Base-by-base conservation (phyloP, 2,329 filamentous ascomycete genomes). In the Colletotrichum filicis region DNA sequence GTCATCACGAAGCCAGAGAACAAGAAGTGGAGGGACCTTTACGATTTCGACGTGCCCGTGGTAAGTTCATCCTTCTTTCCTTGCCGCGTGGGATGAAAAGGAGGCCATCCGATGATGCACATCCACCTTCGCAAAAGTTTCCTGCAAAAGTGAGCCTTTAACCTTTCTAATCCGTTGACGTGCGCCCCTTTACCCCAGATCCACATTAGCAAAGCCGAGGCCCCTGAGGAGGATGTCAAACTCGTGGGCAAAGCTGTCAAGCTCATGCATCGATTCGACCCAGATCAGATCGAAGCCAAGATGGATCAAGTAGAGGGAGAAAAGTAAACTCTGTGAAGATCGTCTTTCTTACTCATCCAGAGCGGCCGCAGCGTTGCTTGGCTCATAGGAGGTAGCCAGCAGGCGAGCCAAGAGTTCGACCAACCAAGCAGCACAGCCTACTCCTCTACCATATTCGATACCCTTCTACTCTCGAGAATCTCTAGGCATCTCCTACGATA, bases 31-130 rank as follows among this genome's bases (percentile, higher is more conserved):
- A 91, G 89, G 78, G 87, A 92, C 61, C 79, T 95, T 1, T 96
- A 96, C 79, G 93, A 95, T 71, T 94, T 95, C 80, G 94, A 96
- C 76, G 93, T 94, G 8, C 94, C 94, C 0, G 94, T 95, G 78
- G 93, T 95, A 85, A 78, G 87, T 81, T 42, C 52, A 35, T 12
- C n/a, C 5, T 55, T 19, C 61, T 30, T 35, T n/a, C 32, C 61
- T 4, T 12, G 9, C 26, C 14, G 32, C 26, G n/a, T 22, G 42
- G 46, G 59, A 22, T 19, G 63, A 9, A 37, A 53, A 32, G 56
- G 5, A 35, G 30, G 26, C 35, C 8, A 26, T 64, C 60, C 60
- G 55, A 70, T 64, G 42, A 60, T 22, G 32, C 61, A 58, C 35
- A 28, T 7, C 49, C 46, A 32, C 42, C 19, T 49, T 49, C 42